phyloP scores from a whole-genome alignment of 352 stramenopile genomes.

The Globisporangium canariense region DNA sequence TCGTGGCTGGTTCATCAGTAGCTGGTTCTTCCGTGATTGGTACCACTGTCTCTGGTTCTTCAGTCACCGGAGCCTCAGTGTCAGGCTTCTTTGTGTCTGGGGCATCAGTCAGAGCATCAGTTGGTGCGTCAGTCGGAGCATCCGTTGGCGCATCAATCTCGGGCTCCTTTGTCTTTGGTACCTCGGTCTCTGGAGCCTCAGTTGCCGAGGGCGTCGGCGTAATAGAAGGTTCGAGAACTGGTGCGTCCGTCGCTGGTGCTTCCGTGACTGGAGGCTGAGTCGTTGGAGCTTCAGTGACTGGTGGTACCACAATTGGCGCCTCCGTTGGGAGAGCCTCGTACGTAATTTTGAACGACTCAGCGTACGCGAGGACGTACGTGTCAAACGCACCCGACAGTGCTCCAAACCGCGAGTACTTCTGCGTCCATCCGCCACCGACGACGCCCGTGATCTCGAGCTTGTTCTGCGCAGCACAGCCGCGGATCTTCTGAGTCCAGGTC shows the following conservation, averaged over 20 bases:
- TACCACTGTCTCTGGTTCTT: background rate
- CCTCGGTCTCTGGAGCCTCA: background rate
- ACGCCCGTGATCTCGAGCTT: conserved; percentile 20
- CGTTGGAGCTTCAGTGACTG: background rate
- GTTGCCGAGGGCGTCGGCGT: background rate
- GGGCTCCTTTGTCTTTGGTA: background rate
- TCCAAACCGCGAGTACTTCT: conserved; percentile 20
- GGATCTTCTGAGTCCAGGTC: conserved; percentile 9
- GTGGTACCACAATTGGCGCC: background rate
- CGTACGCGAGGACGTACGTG: conserved; percentile 24
- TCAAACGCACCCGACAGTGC: conserved; percentile 4
- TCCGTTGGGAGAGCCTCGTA: conserved; percentile 15
- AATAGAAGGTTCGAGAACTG: background rate
- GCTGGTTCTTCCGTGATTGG: background rate
- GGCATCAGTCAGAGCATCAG: background rate
- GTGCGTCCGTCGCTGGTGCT: background rate
- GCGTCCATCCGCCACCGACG: conserved; percentile 27
- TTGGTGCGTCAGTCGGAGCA: background rate
- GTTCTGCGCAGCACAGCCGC: conserved; percentile 21
- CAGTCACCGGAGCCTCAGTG: background rate
- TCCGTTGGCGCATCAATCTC: no score
- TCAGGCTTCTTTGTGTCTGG: background rate
- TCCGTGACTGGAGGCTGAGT: conserved; percentile 3
- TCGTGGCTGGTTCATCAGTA: background rate
- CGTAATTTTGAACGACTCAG: conserved; percentile 25